A percentile compares a stretch with the other conserved stretches of the same genome.
Evolutionary conservation across 345 rosid species (phyloP).

Genomic region (Salix dunnii): DNA sequence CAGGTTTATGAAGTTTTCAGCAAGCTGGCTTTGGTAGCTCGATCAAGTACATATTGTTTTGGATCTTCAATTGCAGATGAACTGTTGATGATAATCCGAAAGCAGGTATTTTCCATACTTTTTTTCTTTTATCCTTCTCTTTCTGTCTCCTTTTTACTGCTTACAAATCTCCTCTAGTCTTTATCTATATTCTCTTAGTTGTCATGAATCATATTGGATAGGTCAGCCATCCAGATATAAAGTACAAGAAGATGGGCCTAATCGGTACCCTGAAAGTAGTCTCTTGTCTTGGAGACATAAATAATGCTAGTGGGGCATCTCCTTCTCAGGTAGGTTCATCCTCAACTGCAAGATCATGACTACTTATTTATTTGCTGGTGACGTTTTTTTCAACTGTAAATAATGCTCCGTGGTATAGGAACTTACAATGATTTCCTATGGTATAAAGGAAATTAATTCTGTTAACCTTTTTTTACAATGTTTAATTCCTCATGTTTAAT

Average conservation of each 20-base stretch:
- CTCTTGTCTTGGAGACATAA: constrained; percentile 57
- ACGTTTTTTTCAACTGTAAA: not conserved
- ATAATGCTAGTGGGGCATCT: constrained; percentile 33
- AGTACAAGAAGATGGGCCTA: constrained; percentile 83
- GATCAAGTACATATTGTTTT: constrained; percentile 33
- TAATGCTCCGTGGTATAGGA: not conserved
- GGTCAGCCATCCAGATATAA: constrained; percentile 71
- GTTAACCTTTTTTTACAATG: not conserved
- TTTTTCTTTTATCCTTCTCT: not conserved
- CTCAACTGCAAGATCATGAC: not conserved
- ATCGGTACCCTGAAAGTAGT: constrained; percentile 71
- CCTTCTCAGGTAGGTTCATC: constrained; percentile 43
- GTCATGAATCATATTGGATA: constrained; percentile 22
- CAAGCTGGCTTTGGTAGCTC: constrained; percentile 50
- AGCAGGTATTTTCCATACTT: constrained; percentile 51
- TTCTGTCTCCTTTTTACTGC: not conserved
- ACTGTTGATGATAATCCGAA: constrained; percentile 69
- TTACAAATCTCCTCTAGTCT: not conserved
- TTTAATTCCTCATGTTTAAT: constrained; percentile 6
- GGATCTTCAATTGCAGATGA: constrained; percentile 69
- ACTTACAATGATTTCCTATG: not conserved
- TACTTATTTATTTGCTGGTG: not conserved
- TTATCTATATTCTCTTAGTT: not conserved
- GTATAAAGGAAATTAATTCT: not conserved
- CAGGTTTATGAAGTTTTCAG: constrained; percentile 86